Percentiles rank a stretch among this genome's conserved stretches.
Conservation (phyloP, 495 filamentous ascomycete species). For the Corynascus novoguineensis region DNA sequence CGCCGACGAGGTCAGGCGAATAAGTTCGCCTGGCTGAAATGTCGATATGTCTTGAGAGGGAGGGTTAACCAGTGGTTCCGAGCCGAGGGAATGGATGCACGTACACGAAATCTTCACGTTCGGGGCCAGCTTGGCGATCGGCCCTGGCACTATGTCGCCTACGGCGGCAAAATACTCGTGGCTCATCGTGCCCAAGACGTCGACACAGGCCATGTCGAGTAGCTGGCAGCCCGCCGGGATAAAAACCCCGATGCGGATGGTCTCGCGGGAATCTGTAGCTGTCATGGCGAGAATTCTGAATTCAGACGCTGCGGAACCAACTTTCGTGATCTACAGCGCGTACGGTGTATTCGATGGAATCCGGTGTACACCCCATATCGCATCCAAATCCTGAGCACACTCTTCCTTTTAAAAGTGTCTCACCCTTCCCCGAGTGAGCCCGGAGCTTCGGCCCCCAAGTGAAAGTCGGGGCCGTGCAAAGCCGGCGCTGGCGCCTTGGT, state of each 20-base stretch:
- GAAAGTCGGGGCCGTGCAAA: neutral
- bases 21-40: conserved; percentile 24
- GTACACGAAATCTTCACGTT: conserved; percentile 36
- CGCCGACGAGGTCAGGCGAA: conserved; percentile 34
- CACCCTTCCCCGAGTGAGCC: neutral
- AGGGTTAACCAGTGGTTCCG: neutral
- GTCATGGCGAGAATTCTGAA: neutral
- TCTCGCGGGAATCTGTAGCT: conserved; percentile 5
- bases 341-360: neutral
- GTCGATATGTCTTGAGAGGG: conserved; percentile 34
- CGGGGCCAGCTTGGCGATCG: conserved; percentile 36
- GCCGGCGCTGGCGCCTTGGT: neutral
- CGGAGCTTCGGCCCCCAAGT: neutral
- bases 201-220: conserved; percentile 45
- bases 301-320: neutral
- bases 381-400: neutral
- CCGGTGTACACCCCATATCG: neutral
- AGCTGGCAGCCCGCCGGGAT: conserved; percentile 41
- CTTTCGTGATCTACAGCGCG: neutral
- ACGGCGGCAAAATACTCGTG: conserved; percentile 40
- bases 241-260: conserved; percentile 43
- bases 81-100: neutral
- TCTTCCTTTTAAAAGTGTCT: neutral
- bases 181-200: conserved; percentile 43
- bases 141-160: conserved; percentile 26